Evolutionary conservation across 768 basidiomycete genomes (phyloP).

Genomic region (Boletus rubropictus): DNA sequence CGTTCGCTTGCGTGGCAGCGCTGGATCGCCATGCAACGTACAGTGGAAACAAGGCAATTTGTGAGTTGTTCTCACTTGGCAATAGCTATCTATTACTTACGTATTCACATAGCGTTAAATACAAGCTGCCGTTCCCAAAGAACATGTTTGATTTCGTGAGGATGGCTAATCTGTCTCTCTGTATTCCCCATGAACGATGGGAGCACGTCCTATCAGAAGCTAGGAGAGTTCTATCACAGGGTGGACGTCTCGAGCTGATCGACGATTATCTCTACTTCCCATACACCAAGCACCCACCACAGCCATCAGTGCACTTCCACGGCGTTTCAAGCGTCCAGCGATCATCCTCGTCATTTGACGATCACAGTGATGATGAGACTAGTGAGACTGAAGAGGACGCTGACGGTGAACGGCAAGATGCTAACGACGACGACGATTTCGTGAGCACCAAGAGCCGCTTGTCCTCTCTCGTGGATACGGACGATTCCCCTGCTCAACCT

Average conservation of each 20-base stretch:
- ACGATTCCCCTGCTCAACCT: conserved; percentile 14
- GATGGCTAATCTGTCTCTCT: conserved; percentile 61
- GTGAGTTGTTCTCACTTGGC: conserved; percentile 38
- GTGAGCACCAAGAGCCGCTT: conserved; percentile 29
- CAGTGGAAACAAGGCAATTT: conserved; percentile 61
- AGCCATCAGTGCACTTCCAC: conserved; percentile 6
- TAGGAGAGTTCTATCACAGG: conserved; percentile 52
- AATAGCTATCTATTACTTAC: conserved; percentile 8
- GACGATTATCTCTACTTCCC: conserved; percentile 70
- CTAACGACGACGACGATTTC: conserved; percentile 24
- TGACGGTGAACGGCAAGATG: conserved; percentile 8
- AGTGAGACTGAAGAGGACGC: conserved; percentile 18
- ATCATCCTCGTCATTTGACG: conserved; percentile 19
- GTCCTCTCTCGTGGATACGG: conserved; percentile 19
- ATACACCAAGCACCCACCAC: conserved; percentile 34
- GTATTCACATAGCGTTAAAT: conserved; percentile 39
- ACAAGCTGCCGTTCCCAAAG: conserved; percentile 55
- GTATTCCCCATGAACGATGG: conserved; percentile 60
- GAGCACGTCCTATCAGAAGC: conserved; percentile 52
- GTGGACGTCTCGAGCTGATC: conserved; percentile 66
- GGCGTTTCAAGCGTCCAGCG: neutral
- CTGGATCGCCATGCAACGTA: conserved; percentile 34
- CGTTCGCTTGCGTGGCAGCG: conserved; percentile 31
- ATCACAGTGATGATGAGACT: conserved; percentile 13
- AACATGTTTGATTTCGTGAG: conserved; percentile 66